Evolutionary conservation across 352 stramenopile species (phyloP), one percentile per base, ranked within the genome.

Genomic region (Phytophthora syringae): DNA sequence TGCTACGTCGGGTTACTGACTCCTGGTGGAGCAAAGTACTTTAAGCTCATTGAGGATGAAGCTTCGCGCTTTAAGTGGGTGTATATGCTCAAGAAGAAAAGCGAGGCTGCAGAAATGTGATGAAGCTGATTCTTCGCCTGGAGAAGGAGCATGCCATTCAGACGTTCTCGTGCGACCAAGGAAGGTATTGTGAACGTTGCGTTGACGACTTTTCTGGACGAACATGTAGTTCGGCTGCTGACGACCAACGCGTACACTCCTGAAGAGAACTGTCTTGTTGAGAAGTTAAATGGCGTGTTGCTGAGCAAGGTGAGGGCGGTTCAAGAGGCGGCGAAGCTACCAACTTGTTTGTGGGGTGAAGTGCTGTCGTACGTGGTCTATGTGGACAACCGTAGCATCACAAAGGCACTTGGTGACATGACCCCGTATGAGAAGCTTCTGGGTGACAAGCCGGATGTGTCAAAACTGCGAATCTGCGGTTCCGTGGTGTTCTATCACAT

Each of bases 351-450:
- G n/a, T n/a, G 45, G 25, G 57, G 45, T 6, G 47, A 42, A 18
- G 22, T 56, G 7, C 18, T 64, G 9, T 1, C 24, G 1, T 56
- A 52, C 25, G 56, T 64, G 6, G 56, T 64, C 1, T 13, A 56
- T 2, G 36, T 64, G 5, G 56, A 56, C n/a, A 52, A 52, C 16
- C 49, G 50, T 32, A 64, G 56, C 15, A n/a, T 28, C 2, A 51
- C 56, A 1, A 64, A 64, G 20, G 45, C 56, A 13, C 27, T 56
- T 10, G 15, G 15, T 13, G 25, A 18, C 5, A 49, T 24, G 16
- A 64, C n/a, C n/a, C n/a, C n/a, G n/a, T n/a, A n/a, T n/a, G n/a
- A n/a, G n/a, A n/a, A n/a, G n/a, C n/a, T n/a, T n/a, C n/a, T n/a
- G n/a, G n/a, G n/a, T n/a, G n/a, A n/a, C n/a, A n/a, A 42, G 16